Conservation (phyloP, 495 filamentous ascomycete genomes). For the Podospora anserina region DNA sequence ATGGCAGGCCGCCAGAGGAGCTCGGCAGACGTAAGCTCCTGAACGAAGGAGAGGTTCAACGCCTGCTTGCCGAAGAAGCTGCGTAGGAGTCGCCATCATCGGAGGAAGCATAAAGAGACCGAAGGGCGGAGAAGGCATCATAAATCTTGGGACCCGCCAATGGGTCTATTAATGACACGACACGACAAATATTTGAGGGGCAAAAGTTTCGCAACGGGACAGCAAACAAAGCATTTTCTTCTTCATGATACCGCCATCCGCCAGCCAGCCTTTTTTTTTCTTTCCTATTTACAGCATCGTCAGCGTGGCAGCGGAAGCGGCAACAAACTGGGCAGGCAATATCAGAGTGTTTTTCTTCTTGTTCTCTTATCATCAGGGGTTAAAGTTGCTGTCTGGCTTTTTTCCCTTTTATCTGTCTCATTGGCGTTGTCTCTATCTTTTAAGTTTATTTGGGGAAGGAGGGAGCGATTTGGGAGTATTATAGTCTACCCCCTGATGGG, state of each 20-base stretch:
- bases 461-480: neutral
- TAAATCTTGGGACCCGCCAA: neutral
- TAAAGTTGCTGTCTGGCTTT: neutral
- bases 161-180: neutral
- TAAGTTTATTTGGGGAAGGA: neutral
- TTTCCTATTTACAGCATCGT: neutral
- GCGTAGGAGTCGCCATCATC: slow-evolving; percentile 6
- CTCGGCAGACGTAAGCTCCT: slow-evolving; percentile 80
- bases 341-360: neutral
- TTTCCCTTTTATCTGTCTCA: slow-evolving; percentile 1
- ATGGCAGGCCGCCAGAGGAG: slow-evolving; percentile 69
- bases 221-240: neutral
- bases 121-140: neutral
- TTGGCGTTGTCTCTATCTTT: neutral
- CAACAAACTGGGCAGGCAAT: neutral
- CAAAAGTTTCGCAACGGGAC: neutral
- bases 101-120: neutral
- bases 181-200: neutral
- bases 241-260: slow-evolving; percentile 8
- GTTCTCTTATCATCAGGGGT: neutral
- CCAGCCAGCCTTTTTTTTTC: slow-evolving; percentile 10
- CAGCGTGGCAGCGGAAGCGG: neutral
- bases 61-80: slow-evolving; percentile 48
- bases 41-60: slow-evolving; percentile 56
- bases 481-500: neutral